Conservation (phyloP, 306 rosid genomes). For the Medicago lupulina region DNA sequence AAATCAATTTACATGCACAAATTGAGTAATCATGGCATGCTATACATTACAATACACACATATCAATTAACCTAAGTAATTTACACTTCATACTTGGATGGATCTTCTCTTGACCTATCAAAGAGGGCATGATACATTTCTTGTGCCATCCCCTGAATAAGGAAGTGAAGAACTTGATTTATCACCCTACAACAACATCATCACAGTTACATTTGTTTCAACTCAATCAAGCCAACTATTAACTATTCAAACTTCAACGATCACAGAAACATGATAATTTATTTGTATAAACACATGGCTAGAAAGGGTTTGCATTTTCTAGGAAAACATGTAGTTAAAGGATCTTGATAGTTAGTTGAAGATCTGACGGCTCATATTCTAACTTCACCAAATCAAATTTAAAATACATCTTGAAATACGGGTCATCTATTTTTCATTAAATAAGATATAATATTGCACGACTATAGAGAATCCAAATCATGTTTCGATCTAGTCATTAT, state of each 20-base stretch:
- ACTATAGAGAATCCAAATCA: no score
- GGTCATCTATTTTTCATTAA: background rate
- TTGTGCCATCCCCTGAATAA: slow-evolving; percentile 36
- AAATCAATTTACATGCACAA: slow-evolving; percentile 4
- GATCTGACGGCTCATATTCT: background rate
- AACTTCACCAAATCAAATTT: background rate
- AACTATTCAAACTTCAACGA: background rate
- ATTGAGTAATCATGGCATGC: slow-evolving; percentile 20
- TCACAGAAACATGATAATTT: background rate
- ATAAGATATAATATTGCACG: no score
- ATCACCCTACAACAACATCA: slow-evolving; percentile 42
- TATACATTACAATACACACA: slow-evolving; percentile 6
- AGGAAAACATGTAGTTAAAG: background rate
- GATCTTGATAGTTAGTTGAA: background rate
- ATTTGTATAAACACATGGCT: background rate
- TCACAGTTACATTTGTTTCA: background rate
- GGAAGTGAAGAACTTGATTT: slow-evolving; percentile 33
- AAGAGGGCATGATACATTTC: slow-evolving; percentile 22
- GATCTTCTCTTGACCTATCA: slow-evolving; percentile 21
- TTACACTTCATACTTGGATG: slow-evolving; percentile 6
- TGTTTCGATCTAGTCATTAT: no score
- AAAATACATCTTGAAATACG: background rate
- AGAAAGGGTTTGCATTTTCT: background rate
- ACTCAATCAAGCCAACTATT: background rate
- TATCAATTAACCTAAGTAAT: slow-evolving; percentile 10